Evolutionary conservation across 345 rosid genomes (phyloP), one percentile per base, ranked within the genome.

Genomic region (Rubroshorea leprosula): DNA sequence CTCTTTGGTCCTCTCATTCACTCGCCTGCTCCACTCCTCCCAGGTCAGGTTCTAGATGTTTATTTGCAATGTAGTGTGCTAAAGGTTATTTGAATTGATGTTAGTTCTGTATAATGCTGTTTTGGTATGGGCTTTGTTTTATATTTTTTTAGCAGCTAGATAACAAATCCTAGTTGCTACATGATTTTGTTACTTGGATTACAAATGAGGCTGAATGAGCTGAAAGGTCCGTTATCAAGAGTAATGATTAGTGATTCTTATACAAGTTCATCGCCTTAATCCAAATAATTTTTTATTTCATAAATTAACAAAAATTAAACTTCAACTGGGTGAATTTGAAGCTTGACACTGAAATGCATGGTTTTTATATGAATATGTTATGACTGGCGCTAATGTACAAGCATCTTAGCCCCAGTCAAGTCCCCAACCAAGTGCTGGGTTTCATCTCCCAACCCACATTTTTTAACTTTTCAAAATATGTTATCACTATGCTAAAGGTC

Each of bases 1-100:
- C 57, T 23, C 58, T 71, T 18, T 75, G 79, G 79, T 57, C 76
- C 35, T 67, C 77, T 67, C 57, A 54, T 23, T 47, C 70, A 49
- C 60, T 63, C 51, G 8, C 66, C 47, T 31, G n/a, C 54, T 58
- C 48, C n/a, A 54, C 64, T 57, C 63, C 74, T 39, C 57, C 71
- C 61, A 79, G 79, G 77, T 77, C 20, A 25, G 41, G 2, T 21
- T 16, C 13, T 49, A 10, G 41, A 35, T 6, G 41, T 3, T 8
- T 13, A n/a, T 35, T 35, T 35, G 7, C 41, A 35, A 1, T 35
- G 41, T 6, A 35, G 12, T 35, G 12, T 35, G 41, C 5, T 35
- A 6, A 35, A 13, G 41, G 41, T 35, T 35, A 6, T 8, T 35
- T 10, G 12, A 35, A 6, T 35, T 35, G 3, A 35, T 35, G 5